phyloP scores from a whole-genome alignment of 225 moss, liverwort and hornwort species.

The Marchantia polymorpha region DNA sequence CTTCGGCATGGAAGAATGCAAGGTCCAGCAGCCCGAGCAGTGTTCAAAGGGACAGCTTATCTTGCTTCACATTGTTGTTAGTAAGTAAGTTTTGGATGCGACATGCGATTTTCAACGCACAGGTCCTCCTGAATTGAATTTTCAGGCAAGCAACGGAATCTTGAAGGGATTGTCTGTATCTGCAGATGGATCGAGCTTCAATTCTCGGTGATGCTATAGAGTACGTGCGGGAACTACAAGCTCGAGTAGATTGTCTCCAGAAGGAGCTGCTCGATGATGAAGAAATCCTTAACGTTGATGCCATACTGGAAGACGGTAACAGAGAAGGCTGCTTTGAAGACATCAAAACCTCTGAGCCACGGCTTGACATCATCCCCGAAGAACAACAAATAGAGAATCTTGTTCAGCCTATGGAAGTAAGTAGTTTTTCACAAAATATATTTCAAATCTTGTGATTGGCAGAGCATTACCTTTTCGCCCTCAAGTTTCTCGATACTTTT shows the following conservation, averaged over 20 bases:
- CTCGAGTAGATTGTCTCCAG: conserved; percentile 83
- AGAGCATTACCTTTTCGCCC: background rate
- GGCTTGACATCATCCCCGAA: conserved; percentile 14
- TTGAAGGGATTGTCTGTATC: too few species aligned
- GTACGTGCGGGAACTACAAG: conserved; percentile 94
- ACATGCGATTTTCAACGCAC: too few species aligned
- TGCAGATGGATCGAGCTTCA: conserved; percentile 97
- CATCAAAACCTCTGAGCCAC: conserved; percentile 40
- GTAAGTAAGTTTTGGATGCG: too few species aligned
- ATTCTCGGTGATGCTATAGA: conserved; percentile 98
- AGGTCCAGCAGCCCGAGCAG: too few species aligned
- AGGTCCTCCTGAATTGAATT: too few species aligned
- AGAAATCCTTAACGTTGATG: background rate
- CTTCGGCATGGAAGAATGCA: too few species aligned
- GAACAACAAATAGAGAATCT: conserved; percentile 63
- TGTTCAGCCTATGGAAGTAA: conserved; percentile 77
- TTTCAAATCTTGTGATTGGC: background rate
- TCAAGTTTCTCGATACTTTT: too few species aligned
- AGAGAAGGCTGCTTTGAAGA: conserved; percentile 47
- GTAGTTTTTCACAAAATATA: background rate
- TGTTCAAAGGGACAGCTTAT: too few species aligned
- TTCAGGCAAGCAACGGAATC: too few species aligned
- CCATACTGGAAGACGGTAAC: conserved; percentile 27
- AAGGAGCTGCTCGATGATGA: conserved; percentile 51
- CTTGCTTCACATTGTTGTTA: too few species aligned